Conservation (phyloP, 495 filamentous ascomycete genomes). For the Emericellopsis terricola region DNA sequence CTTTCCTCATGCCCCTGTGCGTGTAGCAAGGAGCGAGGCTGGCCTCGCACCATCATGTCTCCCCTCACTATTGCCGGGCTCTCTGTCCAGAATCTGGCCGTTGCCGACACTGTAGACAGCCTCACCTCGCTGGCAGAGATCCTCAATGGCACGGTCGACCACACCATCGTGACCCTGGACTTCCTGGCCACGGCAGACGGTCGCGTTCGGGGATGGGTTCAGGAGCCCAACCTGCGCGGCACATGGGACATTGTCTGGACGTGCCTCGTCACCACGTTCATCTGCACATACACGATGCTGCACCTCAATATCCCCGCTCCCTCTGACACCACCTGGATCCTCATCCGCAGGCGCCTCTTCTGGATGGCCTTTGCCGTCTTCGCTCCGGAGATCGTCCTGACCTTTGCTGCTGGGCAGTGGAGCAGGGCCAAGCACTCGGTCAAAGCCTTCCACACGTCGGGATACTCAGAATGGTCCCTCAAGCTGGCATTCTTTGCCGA, state of each 20-base stretch:
- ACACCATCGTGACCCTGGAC: too few species aligned
- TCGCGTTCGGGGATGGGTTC: slow-evolving; percentile 5
- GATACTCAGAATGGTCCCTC: slow-evolving; percentile 15
- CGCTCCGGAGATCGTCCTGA: slow-evolving; percentile 13
- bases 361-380: slow-evolving; percentile 14
- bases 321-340: slow-evolving; percentile 4
- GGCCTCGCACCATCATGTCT: too few species aligned
- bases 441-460: slow-evolving; percentile 5
- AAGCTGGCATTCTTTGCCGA: slow-evolving; percentile 19
- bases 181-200: slow-evolving; percentile 4
- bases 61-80: too few species aligned
- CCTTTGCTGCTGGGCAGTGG: slow-evolving; percentile 4
- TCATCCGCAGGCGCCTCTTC: slow-evolving; percentile 6
- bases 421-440: slow-evolving; percentile 3
- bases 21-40: too few species aligned
- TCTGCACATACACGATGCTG: slow-evolving; percentile 12
- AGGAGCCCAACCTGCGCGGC: slow-evolving; percentile 9
- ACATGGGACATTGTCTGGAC: slow-evolving; percentile 16
- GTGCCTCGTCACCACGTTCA: slow-evolving; percentile 11
- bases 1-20: too few species aligned
- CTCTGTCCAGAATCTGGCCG: too few species aligned
- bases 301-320: slow-evolving; percentile 15
- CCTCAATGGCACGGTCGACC: too few species aligned
- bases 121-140: too few species aligned
- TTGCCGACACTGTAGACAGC: too few species aligned